Base-by-base conservation (phyloP, 176 grass and related monocot species). In the Carex cristatella region DNA sequence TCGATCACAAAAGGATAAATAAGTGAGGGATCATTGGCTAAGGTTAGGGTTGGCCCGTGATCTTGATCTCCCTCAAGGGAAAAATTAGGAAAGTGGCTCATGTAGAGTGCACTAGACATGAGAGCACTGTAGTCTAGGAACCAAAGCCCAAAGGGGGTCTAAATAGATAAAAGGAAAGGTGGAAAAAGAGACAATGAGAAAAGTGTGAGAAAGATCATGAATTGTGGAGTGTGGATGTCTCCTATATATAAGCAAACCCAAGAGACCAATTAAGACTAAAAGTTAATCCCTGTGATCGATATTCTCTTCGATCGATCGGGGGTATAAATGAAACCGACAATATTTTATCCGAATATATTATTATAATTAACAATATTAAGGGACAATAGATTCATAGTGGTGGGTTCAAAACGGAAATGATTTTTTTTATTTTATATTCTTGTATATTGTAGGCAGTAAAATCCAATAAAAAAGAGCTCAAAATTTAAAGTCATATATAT, bases 61-160 rank as follows among this genome's bases (percentile, higher is more conserved):
- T 90, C 87, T 77, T 93, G 91, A 89, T 92, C 88, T 83, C 85
- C 90, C 81, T 94, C 91, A 15, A 94, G 90, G 88, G 91, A 90
- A 81, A 94, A 79, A 75, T 80, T 84, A 30, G 87, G 91, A 81
- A 97, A 59, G 67, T 97, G 90, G 86, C 88, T 97, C 91, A 97
- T 90, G 88, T 92, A 94, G 86, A 90, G 87, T 79, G 88, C 65
- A 37, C 74, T 79, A 89, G 91, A 89, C 85, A 90, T 91, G 82
- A 72, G 84, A 79, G 80, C 79, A 81, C 87, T 49, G n/a, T 23
- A 23, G 23, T 56, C 42, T 76, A 57, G n/a, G 19, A 85, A 49
- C n/a, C 5, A 56, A 13, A 73, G 53, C n/a, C 5, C 46, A 13
- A 73, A 40, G 81, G 58, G 35, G 35, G 35, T 48, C 11, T 48